Evolutionary conservation across 768 basidiomycete genomes (phyloP).

Genomic region (Hemileccinum impolitum): DNA sequence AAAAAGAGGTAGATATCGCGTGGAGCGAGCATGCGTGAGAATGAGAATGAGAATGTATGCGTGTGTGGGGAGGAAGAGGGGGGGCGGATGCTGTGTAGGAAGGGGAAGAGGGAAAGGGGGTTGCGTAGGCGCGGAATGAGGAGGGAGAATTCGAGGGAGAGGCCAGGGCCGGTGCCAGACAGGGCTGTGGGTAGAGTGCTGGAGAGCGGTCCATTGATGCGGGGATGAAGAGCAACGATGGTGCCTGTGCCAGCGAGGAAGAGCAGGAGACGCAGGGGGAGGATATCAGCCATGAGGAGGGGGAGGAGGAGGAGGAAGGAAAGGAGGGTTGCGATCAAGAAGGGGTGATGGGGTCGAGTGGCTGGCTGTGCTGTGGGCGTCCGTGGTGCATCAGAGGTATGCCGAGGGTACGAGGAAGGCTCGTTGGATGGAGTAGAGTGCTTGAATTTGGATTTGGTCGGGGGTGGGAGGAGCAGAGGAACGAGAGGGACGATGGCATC

Average conservation of each 20-base stretch:
- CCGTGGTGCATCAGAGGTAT: neutral
- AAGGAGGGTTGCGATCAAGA: conserved; percentile 37
- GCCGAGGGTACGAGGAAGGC: conserved; percentile 19
- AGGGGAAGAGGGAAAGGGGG: neutral
- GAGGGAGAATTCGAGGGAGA: conserved; percentile 16
- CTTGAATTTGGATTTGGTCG: conserved; percentile 41
- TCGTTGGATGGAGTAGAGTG: conserved; percentile 17
- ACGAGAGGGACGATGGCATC: conserved; percentile 49
- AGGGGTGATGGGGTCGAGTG: conserved; percentile 30
- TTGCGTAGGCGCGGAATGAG: conserved; percentile 6
- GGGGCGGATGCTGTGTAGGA: neutral
- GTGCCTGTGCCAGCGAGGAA: conserved; percentile 30
- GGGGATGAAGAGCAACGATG: conserved; percentile 14
- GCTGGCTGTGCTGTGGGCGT: neutral
- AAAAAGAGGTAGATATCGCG: conserved; percentile 31
- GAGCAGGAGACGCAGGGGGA: conserved; percentile 47
- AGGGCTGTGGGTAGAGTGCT: neutral
- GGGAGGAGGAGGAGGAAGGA: conserved; percentile 42
- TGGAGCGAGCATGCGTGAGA: conserved; percentile 7
- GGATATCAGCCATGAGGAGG: conserved; percentile 35
- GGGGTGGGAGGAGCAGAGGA: conserved; percentile 45
- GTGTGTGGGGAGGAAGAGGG: neutral
- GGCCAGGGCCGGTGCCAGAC: conserved; percentile 13
- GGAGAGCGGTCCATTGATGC: conserved; percentile 2
- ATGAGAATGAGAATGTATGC: conserved; percentile 10